Conservation (phyloP, 73 alveolate genomes). For the Paramecium sexaurelia region DNA sequence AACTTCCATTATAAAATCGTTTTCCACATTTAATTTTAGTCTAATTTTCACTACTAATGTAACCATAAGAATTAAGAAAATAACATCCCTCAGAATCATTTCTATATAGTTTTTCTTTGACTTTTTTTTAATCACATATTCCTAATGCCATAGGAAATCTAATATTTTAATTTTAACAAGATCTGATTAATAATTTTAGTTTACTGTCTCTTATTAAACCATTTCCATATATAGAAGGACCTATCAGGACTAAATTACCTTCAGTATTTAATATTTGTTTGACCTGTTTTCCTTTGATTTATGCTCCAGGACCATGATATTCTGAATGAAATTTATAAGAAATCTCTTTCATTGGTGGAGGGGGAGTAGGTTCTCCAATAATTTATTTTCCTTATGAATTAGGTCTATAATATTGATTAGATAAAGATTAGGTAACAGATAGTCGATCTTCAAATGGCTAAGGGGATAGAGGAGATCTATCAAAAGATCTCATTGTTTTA, state of each 20-base stretch:
- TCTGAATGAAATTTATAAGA: neutral
- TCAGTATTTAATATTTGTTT: neutral
- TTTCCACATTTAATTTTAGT: neutral
- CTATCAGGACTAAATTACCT: neutral
- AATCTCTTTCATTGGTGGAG: neutral
- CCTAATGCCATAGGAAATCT: neutral
- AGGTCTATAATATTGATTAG: neutral
- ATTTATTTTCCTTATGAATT: neutral
- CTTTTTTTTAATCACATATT: neutral
- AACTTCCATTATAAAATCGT: neutral
- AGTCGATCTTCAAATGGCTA: neutral
- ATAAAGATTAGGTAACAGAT: neutral
- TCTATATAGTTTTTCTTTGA: neutral
- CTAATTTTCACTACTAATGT: neutral
- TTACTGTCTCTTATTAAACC: neutral
- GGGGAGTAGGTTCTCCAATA: neutral
- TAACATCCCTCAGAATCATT: neutral
- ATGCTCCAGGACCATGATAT: neutral
- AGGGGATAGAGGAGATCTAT: neutral
- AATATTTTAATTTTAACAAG: neutral
- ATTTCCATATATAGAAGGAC: neutral
- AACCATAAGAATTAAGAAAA: neutral
- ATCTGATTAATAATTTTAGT: neutral
- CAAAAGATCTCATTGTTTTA: neutral
- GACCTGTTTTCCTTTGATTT: neutral